phyloP scores from a whole-genome alignment of 192 early-diverging fungal genomes.

The Gamsiella multidivaricata region DNA sequence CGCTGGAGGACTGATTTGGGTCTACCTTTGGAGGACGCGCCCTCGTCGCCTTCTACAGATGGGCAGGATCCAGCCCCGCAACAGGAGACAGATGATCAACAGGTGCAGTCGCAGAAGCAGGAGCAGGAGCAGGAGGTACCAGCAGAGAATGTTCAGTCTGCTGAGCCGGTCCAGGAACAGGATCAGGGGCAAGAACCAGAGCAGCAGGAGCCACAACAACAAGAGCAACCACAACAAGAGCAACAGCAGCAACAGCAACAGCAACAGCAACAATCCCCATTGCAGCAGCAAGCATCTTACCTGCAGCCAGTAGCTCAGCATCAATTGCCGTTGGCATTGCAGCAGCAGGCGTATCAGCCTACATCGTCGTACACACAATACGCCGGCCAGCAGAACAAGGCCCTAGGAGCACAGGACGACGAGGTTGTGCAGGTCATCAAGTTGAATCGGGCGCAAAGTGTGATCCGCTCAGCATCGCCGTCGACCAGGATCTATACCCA shows the following conservation, averaged over 20 bases:
- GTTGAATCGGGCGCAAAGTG: constrained; percentile 34
- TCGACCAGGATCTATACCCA: constrained; percentile 51
- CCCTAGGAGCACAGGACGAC: constrained; percentile 11
- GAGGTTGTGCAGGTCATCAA: constrained; percentile 45
- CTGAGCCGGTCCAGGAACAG: background rate
- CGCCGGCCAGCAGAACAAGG: background rate
- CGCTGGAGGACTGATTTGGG: constrained; percentile 45
- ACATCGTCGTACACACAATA: constrained; percentile 23
- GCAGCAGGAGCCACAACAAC: background rate
- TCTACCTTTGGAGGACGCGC: constrained; percentile 25
- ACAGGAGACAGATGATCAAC: background rate
- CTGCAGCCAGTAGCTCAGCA: constrained; percentile 29
- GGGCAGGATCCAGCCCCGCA: background rate
- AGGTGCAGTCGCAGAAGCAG: background rate
- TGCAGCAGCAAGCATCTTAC: background rate
- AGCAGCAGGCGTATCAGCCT: constrained; percentile 41
- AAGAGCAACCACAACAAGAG: constrained; percentile 2
- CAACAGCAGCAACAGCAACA: background rate
- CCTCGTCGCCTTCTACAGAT: background rate
- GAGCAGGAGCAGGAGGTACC: constrained; percentile 7
- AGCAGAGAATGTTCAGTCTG: too few relatives aligned
- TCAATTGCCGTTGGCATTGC: constrained; percentile 17
- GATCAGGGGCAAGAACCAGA: constrained; percentile 6
- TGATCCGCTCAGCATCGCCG: constrained; percentile 47
- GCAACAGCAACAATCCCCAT: constrained; percentile 1